Conservation (phyloP, 2,329 filamentous ascomycete genomes). For the Knoxdaviesia capensis region DNA sequence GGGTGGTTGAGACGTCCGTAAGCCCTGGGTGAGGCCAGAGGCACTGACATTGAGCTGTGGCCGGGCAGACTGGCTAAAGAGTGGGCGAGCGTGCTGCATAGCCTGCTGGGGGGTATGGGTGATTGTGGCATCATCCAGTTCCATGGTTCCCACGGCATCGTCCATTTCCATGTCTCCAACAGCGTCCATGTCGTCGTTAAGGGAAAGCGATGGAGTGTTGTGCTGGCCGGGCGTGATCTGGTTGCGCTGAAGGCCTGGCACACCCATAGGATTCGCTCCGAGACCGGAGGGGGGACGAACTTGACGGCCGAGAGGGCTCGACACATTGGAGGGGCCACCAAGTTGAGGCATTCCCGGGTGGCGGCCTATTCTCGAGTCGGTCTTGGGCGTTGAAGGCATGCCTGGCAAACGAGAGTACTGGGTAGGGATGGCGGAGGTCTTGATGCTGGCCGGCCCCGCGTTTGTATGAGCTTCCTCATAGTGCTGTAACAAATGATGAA, state of each 20-base stretch:
- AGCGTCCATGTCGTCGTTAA: slow-evolving; percentile 53
- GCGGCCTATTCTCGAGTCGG: neutral
- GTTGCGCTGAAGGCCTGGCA: slow-evolving; percentile 15
- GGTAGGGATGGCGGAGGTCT: slow-evolving; percentile 11
- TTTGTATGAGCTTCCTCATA: slow-evolving; percentile 90
- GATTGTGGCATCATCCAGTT: slow-evolving; percentile 30
- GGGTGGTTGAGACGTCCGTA: slow-evolving; percentile 68
- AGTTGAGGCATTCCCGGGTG: neutral
- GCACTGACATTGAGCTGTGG: slow-evolving; percentile 69
- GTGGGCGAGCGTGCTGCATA: slow-evolving; percentile 49
- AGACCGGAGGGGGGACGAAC: neutral
- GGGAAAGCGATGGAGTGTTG: slow-evolving; percentile 7
- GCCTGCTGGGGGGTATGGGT: slow-evolving; percentile 9
- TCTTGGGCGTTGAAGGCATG: neutral
- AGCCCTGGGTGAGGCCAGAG: slow-evolving; percentile 53
- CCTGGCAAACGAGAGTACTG: slow-evolving; percentile 15
- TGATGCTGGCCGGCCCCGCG: neutral
- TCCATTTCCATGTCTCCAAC: slow-evolving; percentile 97
- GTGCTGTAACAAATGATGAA: slow-evolving; percentile 89
- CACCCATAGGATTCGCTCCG: too few relatives aligned
- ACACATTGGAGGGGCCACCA: neutral
- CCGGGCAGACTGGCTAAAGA: slow-evolving; percentile 41
- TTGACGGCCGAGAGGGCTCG: neutral
- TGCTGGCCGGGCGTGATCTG: slow-evolving; percentile 23
- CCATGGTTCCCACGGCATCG: slow-evolving; percentile 49